These are phyloP conservation scores for Orbilia brochopaga DNA, from an alignment of 2,329 filamentous ascomycete species.

Conservation along the genomic window DNA sequence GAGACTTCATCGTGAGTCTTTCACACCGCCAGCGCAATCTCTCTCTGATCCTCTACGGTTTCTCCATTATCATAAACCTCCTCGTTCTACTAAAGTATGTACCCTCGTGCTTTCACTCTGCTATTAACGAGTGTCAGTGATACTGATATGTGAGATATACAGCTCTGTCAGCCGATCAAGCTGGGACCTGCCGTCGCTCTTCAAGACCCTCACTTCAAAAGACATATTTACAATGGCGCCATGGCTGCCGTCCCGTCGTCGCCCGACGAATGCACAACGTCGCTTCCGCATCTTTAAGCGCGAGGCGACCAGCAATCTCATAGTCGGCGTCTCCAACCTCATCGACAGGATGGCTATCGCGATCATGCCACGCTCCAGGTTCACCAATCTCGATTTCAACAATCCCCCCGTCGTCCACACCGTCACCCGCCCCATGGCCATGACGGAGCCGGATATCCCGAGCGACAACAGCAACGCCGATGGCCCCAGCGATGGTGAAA, in stretches of 20 bases:
- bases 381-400: conserved; percentile 24
- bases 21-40: no score
- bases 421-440: no score
- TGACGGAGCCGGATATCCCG: not conserved
- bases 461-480: conserved; percentile 1
- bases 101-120: no score
- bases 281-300: conserved; percentile 18
- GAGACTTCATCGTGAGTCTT: no score
- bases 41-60: no score
- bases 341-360: conserved; percentile 23
- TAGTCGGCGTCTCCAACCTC: not conserved
- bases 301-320: conserved; percentile 6
- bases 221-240: conserved; percentile 8
- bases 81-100: no score
- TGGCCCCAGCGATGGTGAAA: not conserved
- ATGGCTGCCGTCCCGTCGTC: not conserved
- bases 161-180: conserved; percentile 10
- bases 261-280: conserved; percentile 6
- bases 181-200: conserved; percentile 9
- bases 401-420: no score
- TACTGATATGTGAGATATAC: conserved; percentile 9
- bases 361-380: conserved; percentile 10
- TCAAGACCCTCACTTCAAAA: not conserved
- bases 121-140: no score
- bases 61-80: conserved; percentile 5